Evolutionary conservation across 106 monocot genomes (phyloP).

Genomic region (Allium fistulosum): DNA sequence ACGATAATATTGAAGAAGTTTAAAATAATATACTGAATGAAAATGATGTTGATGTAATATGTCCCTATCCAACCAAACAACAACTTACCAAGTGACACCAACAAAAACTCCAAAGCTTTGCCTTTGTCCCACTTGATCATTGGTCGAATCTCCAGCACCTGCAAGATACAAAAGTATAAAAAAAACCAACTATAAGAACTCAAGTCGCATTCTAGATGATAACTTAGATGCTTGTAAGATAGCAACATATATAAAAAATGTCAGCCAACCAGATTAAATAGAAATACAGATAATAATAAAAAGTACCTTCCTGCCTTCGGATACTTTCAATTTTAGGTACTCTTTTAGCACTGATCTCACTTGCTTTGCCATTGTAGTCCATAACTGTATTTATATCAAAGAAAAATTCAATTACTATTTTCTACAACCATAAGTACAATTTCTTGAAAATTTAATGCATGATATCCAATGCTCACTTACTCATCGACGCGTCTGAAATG

Average conservation of each 20-base stretch:
- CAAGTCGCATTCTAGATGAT: conserved; percentile 8
- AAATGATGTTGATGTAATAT: conserved; percentile 15
- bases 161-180: background rate
- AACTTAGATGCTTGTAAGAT: background rate
- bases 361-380: conserved; percentile 42
- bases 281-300: background rate
- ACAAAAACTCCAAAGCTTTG: conserved; percentile 57
- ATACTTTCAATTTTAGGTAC: conserved; percentile 44
- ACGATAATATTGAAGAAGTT: background rate
- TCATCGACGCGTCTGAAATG: conserved; percentile 67
- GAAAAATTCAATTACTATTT: background rate
- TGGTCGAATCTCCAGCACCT: conserved; percentile 70
- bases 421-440: background rate
- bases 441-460: too few species aligned
- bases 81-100: conserved; percentile 49
- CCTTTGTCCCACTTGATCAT: conserved; percentile 70
- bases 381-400: conserved; percentile 21
- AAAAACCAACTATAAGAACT: background rate
- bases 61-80: background rate
- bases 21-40: background rate
- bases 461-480: conserved; percentile 6
- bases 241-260: background rate
- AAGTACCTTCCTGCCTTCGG: conserved; percentile 63
- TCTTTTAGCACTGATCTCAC: conserved; percentile 49
- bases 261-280: background rate